Conservation (phyloP, 202 grass and related monocot species). For the Cymbopogon flexuosus region DNA sequence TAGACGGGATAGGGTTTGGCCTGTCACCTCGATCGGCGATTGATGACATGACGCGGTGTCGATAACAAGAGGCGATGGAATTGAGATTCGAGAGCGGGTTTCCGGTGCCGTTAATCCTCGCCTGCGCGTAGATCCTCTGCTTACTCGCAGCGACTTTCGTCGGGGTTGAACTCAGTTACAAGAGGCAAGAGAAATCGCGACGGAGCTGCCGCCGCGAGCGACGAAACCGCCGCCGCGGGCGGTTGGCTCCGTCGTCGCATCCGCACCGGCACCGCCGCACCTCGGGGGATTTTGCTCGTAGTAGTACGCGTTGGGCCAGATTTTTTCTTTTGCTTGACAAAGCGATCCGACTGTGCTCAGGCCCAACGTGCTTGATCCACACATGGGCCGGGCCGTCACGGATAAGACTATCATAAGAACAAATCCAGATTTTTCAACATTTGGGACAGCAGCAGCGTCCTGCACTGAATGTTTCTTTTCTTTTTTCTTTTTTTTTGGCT, state of each 20-base stretch:
- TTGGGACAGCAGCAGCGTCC: no score
- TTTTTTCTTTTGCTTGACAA: not conserved
- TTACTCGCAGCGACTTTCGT: no score
- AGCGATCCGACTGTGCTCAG: not conserved
- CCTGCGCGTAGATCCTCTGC: not conserved
- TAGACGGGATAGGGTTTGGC: not conserved
- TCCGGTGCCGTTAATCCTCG: not conserved
- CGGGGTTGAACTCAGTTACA: not conserved
- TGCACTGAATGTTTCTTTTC: no score
- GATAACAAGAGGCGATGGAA: not conserved
- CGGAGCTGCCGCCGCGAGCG: not conserved
- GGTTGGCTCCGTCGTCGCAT: no score
- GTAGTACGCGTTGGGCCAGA: not conserved
- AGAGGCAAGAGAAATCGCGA: not conserved
- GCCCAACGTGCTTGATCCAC: no score
- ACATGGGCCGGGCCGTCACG: no score
- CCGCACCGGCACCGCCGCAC: not conserved
- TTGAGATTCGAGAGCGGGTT: not conserved
- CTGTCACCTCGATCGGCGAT: conserved; percentile 1
- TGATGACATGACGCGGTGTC: not conserved
- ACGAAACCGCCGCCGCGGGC: not conserved
- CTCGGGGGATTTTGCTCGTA: not conserved
- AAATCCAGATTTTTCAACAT: no score
- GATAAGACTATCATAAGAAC: no score
- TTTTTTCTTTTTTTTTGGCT: no score